Evolutionary conservation across 2,329 filamentous ascomycete genomes (phyloP).

Genomic region (Hymenoscyphus infarciens): DNA sequence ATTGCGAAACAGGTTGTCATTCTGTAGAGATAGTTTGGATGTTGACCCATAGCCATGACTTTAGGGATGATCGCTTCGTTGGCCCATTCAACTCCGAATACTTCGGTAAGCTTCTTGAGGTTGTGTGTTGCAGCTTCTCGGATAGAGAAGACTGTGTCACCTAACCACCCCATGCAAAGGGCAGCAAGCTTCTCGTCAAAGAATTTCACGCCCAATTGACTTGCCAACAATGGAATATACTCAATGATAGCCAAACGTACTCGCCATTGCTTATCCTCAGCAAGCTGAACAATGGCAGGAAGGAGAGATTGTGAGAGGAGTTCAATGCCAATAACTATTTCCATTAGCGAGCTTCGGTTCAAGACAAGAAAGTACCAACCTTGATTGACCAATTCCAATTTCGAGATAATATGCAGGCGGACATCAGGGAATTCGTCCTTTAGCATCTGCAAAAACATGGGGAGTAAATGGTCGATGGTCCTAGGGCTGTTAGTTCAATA

Average conservation of each 20-base stretch:
- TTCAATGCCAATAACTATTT: conserved; percentile 90
- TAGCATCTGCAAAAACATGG: conserved; percentile 99
- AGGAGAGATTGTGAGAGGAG: conserved; percentile 93
- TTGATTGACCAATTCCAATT: conserved; percentile 96
- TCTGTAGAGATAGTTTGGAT: conserved; percentile 97
- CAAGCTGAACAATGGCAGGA: conserved; percentile 93
- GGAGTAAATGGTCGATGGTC: conserved; percentile 92
- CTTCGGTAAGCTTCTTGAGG: conserved; percentile 96
- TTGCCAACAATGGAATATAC: conserved; percentile 94
- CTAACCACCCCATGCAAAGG: conserved; percentile 97
- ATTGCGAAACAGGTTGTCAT: conserved; percentile 99
- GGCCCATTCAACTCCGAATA: conserved; percentile 97
- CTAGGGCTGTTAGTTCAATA: conserved; percentile 42
- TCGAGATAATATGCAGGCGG: conserved; percentile 98
- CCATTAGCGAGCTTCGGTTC: conserved; percentile 21
- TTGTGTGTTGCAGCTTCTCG: conserved; percentile 96
- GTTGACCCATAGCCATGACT: conserved; percentile 96
- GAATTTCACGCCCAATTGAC: conserved; percentile 93
- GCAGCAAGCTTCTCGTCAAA: conserved; percentile 96
- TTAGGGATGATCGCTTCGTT: conserved; percentile 97
- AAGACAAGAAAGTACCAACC: conserved; percentile 48
- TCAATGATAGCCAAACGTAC: conserved; percentile 97
- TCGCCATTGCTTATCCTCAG: conserved; percentile 99
- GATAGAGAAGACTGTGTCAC: conserved; percentile 98
- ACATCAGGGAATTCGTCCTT: conserved; percentile 99